phyloP scores from a whole-genome alignment of 2,329 filamentous ascomycete genomes.

The Fusarium odoratissimum region DNA sequence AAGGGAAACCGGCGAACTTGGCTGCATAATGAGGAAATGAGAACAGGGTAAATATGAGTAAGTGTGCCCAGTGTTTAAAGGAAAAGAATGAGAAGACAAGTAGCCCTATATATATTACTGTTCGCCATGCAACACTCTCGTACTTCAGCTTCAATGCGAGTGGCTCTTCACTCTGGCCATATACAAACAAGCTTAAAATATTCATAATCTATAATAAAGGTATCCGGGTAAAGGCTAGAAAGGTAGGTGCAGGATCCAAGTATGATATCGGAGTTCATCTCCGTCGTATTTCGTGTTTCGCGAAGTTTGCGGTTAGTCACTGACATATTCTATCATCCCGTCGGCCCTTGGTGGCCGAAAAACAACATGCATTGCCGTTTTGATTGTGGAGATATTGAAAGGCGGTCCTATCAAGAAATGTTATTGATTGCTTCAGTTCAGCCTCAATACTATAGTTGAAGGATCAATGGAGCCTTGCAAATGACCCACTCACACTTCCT shows the following conservation, averaged over 20 bases:
- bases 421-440: neutral
- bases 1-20: conserved; percentile 26
- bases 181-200: neutral
- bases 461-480: conserved; percentile 9
- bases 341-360: conserved; percentile 1
- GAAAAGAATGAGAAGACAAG: neutral
- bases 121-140: conserved; percentile 5
- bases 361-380: neutral
- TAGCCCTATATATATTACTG: neutral
- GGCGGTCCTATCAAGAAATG: neutral
- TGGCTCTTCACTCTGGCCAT: neutral
- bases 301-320: neutral
- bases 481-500: conserved; percentile 20
- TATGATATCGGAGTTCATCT: neutral
- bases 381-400: neutral
- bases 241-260: neutral
- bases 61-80: neutral
- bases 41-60: neutral
- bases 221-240: neutral
- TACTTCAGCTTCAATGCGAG: neutral
- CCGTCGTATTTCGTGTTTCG: conserved; percentile 12
- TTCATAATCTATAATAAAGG: neutral
- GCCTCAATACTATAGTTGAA: neutral
- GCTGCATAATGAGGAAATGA: conserved; percentile 3
- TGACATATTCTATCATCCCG: neutral